A percentile compares a stretch with the other conserved stretches of the same genome.
Evolutionary conservation across 106 monocot species (phyloP).

Genomic region (Ottelia alismoides): DNA sequence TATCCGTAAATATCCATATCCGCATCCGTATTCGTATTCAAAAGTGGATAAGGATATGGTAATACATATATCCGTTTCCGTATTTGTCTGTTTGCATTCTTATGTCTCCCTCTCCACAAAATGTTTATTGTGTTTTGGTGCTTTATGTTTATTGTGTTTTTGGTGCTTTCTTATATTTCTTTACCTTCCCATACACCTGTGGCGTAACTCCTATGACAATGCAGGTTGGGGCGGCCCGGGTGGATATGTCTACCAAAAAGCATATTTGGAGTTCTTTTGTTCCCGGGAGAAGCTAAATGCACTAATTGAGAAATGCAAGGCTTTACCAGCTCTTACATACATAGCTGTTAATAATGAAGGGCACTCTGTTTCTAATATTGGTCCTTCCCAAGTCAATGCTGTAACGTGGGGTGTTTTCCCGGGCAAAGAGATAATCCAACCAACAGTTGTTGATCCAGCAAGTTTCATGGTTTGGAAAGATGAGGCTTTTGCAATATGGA

Average conservation of each 20-base stretch:
- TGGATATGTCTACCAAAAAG: slow-evolving; percentile 93
- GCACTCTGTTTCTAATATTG: slow-evolving; percentile 43
- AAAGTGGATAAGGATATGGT: too few species aligned
- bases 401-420: slow-evolving; percentile 97
- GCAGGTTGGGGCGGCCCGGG: slow-evolving; percentile 88
- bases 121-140: too few species aligned
- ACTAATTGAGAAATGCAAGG: slow-evolving; percentile 58
- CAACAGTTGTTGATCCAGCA: slow-evolving; percentile 73
- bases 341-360: slow-evolving; percentile 72
- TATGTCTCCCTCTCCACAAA: too few species aligned
- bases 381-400: slow-evolving; percentile 62
- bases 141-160: too few species aligned
- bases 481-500: slow-evolving; percentile 90
- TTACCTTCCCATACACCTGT: too few species aligned
- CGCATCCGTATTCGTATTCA: too few species aligned
- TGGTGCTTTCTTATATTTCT: too few species aligned
- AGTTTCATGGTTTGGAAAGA: slow-evolving; percentile 93
- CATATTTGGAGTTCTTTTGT: slow-evolving; percentile 89
- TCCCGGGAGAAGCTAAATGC: slow-evolving; percentile 49
- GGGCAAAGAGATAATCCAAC: slow-evolving; percentile 84
- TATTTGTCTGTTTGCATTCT: too few species aligned
- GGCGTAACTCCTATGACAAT: too few species aligned
- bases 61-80: too few species aligned
- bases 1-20: too few species aligned
- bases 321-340: slow-evolving; percentile 53